Conservation (phyloP, 352 stramenopile species). For the Pythium coloratum region DNA sequence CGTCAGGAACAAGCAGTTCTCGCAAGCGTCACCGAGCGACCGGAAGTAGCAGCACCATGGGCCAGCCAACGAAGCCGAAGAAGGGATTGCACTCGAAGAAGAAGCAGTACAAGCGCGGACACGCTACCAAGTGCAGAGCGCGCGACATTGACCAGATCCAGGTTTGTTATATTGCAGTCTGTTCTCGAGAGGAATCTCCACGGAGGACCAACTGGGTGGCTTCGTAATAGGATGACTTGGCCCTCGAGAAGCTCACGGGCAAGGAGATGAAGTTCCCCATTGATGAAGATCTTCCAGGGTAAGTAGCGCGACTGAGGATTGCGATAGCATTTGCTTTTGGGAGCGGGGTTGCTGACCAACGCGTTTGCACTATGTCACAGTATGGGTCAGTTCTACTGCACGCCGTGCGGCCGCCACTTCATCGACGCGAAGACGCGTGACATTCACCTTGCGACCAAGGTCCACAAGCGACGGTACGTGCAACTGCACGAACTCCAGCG, state of each 20-base stretch:
- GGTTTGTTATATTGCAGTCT: conserved; percentile 19
- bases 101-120: conserved; percentile 84
- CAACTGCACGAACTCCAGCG: neutral
- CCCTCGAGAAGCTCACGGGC: conserved; percentile 54
- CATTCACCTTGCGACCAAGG: conserved; percentile 80
- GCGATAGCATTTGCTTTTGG: neutral
- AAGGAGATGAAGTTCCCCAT: conserved; percentile 69
- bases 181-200: neutral
- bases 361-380: conserved; percentile 26
- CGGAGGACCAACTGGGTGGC: neutral
- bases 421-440: conserved; percentile 80
- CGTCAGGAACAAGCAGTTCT: conserved; percentile 21
- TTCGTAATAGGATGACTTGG: conserved; percentile 61
- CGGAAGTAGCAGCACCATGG: conserved; percentile 36
- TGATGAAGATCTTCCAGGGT: conserved; percentile 86
- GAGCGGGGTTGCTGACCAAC: neutral
- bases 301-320: conserved; percentile 10
- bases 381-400: conserved; percentile 88
- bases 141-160: conserved; percentile 89
- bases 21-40: conserved; percentile 16
- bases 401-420: conserved; percentile 82
- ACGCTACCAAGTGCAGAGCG: conserved; percentile 78
- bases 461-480: conserved; percentile 81
- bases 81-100: conserved; percentile 80
- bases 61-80: conserved; percentile 52